These are phyloP conservation scores for Chamaenerion angustifolium DNA, from an alignment of 345 rosid species.

Conservation along the genomic window DNA sequence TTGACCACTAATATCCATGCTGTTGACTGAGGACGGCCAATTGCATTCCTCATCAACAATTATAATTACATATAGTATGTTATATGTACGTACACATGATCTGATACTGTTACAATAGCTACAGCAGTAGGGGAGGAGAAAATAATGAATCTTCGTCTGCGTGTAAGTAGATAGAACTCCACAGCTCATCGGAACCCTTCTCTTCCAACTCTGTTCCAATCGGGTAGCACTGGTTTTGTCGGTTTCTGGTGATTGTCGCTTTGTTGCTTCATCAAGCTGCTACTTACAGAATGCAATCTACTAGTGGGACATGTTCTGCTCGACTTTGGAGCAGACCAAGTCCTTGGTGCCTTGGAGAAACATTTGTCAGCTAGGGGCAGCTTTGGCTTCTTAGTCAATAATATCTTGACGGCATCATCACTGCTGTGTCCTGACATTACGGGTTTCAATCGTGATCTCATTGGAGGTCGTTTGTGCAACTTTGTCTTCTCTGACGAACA, in stretches of 20 bases:
- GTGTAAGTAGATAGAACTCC: too few species aligned
- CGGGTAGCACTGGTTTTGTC: constrained; percentile 19
- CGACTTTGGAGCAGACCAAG: constrained; percentile 33
- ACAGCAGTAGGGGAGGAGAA: too few species aligned
- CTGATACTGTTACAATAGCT: too few species aligned
- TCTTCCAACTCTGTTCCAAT: constrained; percentile 16
- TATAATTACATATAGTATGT: too few species aligned
- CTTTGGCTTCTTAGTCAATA: constrained; percentile 51
- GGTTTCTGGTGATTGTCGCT: constrained; percentile 10
- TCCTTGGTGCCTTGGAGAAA: constrained; percentile 17
- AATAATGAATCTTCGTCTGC: too few species aligned
- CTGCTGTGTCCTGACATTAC: constrained; percentile 18
- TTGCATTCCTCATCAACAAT: too few species aligned
- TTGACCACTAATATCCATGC: too few species aligned
- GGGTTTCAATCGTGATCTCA: constrained; percentile 49
- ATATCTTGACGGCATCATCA: constrained; percentile 20
- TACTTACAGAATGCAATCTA: constrained; percentile 21
- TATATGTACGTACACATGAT: too few species aligned
- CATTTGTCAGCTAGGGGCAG: constrained; percentile 29
- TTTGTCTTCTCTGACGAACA: constrained; percentile 24
- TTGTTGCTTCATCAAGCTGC: constrained; percentile 3
- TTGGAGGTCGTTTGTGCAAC: constrained; percentile 63
- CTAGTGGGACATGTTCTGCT: constrained; percentile 47
- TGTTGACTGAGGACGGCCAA: too few species aligned
- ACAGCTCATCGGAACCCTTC: constrained; percentile 21